phyloP scores from a whole-genome alignment of 805 yeast species.

The Metschnikowia orientalis region DNA sequence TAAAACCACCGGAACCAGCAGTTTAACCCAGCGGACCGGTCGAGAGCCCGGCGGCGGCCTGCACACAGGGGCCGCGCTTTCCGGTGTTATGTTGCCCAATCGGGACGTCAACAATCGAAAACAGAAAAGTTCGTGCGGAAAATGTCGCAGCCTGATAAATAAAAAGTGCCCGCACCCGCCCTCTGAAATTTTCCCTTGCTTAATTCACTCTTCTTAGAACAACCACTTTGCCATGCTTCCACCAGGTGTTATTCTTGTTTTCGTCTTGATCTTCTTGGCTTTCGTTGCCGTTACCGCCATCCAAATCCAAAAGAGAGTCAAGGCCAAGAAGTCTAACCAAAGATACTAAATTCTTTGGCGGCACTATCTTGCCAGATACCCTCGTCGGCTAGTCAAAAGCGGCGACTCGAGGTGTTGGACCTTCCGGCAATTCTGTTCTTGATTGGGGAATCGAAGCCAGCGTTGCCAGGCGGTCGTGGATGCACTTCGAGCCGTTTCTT shows the following conservation, averaged over 20 bases:
- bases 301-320: slow-evolving; percentile 37
- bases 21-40: too few species aligned
- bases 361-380: slow-evolving; percentile 3
- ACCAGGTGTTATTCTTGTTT: slow-evolving; percentile 71
- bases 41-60: too few species aligned
- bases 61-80: slow-evolving; percentile 1
- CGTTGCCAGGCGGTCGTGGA: too few species aligned
- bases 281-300: slow-evolving; percentile 32
- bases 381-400: background rate
- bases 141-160: slow-evolving; percentile 13
- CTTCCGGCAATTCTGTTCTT: too few species aligned
- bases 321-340: slow-evolving; percentile 37
- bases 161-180: slow-evolving; percentile 7
- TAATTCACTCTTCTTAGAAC: slow-evolving; percentile 6
- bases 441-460: too few species aligned
- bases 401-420: slow-evolving; percentile 1
- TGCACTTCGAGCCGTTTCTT: too few species aligned
- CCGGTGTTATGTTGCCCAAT: slow-evolving; percentile 4
- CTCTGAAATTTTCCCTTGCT: slow-evolving; percentile 4
- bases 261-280: slow-evolving; percentile 52
- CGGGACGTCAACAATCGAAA: slow-evolving; percentile 6
- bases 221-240: slow-evolving; percentile 49
- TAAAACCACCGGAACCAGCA: too few species aligned
- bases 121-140: slow-evolving; percentile 8
- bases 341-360: slow-evolving; percentile 15